Evolutionary conservation across 2,329 filamentous ascomycete species (phyloP).

Genomic region (Drechslerella coelobrocha): DNA sequence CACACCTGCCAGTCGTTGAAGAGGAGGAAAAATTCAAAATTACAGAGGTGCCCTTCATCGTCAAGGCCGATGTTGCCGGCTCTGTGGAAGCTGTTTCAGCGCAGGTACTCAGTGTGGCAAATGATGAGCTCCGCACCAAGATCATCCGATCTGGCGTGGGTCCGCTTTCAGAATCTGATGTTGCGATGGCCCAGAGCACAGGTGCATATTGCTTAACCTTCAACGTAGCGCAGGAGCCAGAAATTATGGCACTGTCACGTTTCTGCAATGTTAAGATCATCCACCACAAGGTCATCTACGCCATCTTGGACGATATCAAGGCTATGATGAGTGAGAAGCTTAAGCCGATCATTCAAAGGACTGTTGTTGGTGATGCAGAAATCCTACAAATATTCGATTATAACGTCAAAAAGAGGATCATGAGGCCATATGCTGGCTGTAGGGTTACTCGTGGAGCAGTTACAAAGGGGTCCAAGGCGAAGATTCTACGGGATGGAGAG

Average conservation of each 20-base stretch:
- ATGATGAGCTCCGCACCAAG: slow-evolving; percentile 78
- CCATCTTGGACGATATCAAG: slow-evolving; percentile 75
- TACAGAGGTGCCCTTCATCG: slow-evolving; percentile 75
- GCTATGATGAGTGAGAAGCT: slow-evolving; percentile 73
- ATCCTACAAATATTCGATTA: slow-evolving; percentile 84
- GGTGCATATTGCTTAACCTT: slow-evolving; percentile 77
- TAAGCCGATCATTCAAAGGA: slow-evolving; percentile 69
- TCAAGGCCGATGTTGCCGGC: slow-evolving; percentile 92
- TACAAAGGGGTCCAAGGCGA: slow-evolving; percentile 68
- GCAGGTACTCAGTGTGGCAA: slow-evolving; percentile 78
- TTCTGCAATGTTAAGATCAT: slow-evolving; percentile 76
- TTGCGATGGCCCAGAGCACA: slow-evolving; percentile 83
- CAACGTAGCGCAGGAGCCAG: slow-evolving; percentile 73
- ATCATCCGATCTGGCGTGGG: slow-evolving; percentile 81
- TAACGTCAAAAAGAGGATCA: slow-evolving; percentile 73
- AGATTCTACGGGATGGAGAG: slow-evolving; percentile 70
- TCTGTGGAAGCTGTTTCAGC: slow-evolving; percentile 89
- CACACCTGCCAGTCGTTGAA: slow-evolving; percentile 46
- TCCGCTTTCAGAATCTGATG: slow-evolving; percentile 79
- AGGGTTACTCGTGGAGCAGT: slow-evolving; percentile 83
- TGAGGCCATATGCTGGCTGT: slow-evolving; percentile 81
- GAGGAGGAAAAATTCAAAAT: slow-evolving; percentile 57
- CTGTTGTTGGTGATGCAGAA: slow-evolving; percentile 86
- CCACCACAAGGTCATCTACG: slow-evolving; percentile 86
- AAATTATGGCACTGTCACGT: slow-evolving; percentile 74